These are phyloP conservation scores for Pseudogymnoascus sp. DNA, from an alignment of 2,329 filamentous ascomycete genomes.

Conservation along the genomic window DNA sequence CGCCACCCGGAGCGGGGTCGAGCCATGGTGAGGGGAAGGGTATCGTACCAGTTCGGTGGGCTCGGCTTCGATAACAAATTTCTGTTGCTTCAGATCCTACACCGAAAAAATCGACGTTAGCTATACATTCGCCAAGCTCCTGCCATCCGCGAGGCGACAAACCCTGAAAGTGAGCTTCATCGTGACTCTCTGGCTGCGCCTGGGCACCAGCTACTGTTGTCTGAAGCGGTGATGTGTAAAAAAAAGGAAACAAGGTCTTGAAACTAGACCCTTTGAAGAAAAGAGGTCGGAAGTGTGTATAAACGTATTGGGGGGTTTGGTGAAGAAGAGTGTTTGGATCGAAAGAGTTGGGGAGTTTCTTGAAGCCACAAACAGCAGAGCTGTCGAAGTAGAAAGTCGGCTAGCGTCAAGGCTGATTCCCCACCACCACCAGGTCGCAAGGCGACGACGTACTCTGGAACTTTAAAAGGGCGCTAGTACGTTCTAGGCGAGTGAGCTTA, in stretches of 20 bases:
- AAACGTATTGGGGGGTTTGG: background rate
- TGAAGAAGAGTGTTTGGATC: background rate
- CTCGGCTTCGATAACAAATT: slow-evolving; percentile 94
- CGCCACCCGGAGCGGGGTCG: slow-evolving; percentile 17
- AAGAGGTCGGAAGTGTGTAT: background rate
- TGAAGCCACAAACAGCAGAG: background rate
- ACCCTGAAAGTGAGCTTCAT: slow-evolving; percentile 72
- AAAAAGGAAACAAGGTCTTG: background rate
- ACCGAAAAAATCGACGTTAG: slow-evolving; percentile 20
- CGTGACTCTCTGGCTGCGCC: slow-evolving; percentile 29
- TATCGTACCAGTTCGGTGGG: slow-evolving; percentile 76
- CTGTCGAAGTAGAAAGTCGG: slow-evolving; percentile 4
- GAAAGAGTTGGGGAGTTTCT: background rate
- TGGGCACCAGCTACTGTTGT: background rate
- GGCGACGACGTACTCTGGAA: background rate
- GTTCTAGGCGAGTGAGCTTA: background rate
- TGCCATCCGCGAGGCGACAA: slow-evolving; percentile 24
- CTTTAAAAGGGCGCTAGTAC: background rate
- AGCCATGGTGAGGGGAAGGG: slow-evolving; percentile 18
- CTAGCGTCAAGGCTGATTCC: slow-evolving; percentile 2
- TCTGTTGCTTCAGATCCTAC: slow-evolving; percentile 96
- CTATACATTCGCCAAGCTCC: slow-evolving; percentile 19
- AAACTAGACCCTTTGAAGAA: background rate
- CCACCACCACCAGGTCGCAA: slow-evolving; percentile 1
- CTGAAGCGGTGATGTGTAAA: background rate